Base-by-base conservation (phyloP, 192 early-diverging fungal species). In the Coemansia sp. region DNA sequence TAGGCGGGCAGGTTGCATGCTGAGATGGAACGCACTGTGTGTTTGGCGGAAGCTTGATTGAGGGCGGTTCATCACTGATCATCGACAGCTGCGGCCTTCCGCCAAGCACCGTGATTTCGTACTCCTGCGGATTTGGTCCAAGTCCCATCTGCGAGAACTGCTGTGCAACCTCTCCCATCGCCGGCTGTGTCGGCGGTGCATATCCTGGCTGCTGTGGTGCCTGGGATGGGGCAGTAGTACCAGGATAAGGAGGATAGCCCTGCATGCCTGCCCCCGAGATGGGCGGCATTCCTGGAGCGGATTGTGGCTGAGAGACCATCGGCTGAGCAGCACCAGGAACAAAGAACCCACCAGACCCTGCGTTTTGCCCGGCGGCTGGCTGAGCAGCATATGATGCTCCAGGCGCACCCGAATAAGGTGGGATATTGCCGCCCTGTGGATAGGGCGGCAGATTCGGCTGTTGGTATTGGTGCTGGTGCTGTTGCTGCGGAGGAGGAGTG, bases 1-100 rank as follows among this genome's bases (percentile, higher is more conserved):
- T 84, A 4, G 90, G 85, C 20, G 87, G 85, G 61, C 89, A 88
- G 75, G 92, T 90, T 16, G 87, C 82, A 46, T 72, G 28, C 21
- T 83, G 71, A 23, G 81, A 74, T 18, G 70, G 67, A 16, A 75
- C 75, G 34, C 73, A 75, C 10, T 66, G 37, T 5, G 72, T 70
- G 26, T 73, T 74, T 4, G 79, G 72, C 18, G 83, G 75, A 52
- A 84, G 66, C 58, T 68, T 67, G 7, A 77, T 74, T 26, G 68
- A 52, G 2, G 83, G 74, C 26, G 75, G 71, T 29, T 64, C 66
- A 30, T 73, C 72, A 25, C 75, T 74, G n/a, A 84, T 64, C 43
- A 64, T 64, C 29, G 70, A 39, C 8, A 84, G 46, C 58, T 67
- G 66, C 18, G 79, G 77, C 58, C 68, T 76, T 18, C 75, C 79